Evolutionary conservation across 2,329 filamentous ascomycete species (phyloP), one percentile per base, ranked within the genome.

Genomic region (Fusarium hainanense): DNA sequence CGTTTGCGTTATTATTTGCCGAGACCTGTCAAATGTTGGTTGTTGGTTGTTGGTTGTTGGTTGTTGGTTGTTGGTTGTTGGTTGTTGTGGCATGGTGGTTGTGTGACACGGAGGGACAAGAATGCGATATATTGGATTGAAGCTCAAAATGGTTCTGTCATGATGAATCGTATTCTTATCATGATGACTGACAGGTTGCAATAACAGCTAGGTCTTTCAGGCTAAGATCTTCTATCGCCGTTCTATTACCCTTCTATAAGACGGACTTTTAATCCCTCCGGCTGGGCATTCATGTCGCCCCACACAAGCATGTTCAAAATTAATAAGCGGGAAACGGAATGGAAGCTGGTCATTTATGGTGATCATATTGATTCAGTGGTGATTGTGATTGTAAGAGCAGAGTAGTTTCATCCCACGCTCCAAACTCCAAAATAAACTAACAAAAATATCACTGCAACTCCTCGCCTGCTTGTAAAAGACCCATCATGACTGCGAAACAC

Each of bases 1-100:
- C 49, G 49, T 14, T 71, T 71, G 68, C 69, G 69, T 63, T 66
- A 71, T 63, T 66, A 71, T 71, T 44, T 49, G 42, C 30, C 20
- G 41, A 32, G 34, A 21, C 57, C 47, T 62, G 59, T 63, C 59
- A 62, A 54, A 41, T 32, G 32, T 7, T 34, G 34, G 34, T 37
- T 37, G 32, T 34, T 30, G 41, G 41, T 46, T 47, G 41, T 47
- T 54, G 54, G 6, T 25, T 4, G 13, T 11, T 25, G 47, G n/a
- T n/a, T n/a, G n/a, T n/a, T n/a, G n/a, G n/a, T n/a, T n/a, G n/a
- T n/a, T 30, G 41, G 41, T 46, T 47, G 41, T 47, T 54, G 54
- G 6, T 25, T 4, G 13, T 11, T 25, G 47, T 16, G 30, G 13
- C 47, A 34, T 49, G 20, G 20, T 34, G 32, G 16, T 34, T 34